A percentile compares a stretch with the other conserved stretches of the same genome.
Conservation (phyloP, 2,329 filamentous ascomycete species). For the Hymenoscyphus repandus region DNA sequence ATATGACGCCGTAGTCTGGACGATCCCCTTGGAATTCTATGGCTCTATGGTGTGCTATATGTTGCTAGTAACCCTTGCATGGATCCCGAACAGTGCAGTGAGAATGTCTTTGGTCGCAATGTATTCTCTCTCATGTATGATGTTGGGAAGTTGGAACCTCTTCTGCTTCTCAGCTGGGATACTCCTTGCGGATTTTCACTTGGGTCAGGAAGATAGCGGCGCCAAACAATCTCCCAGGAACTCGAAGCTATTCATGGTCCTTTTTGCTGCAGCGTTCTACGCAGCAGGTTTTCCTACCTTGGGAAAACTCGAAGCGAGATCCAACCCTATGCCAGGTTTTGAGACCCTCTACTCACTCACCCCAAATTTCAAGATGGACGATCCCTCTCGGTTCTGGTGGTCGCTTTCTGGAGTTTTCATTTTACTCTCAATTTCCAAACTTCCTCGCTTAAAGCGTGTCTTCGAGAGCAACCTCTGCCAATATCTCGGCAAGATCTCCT, state of each 20-base stretch:
- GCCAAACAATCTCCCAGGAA: not conserved
- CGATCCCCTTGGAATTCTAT: conserved; percentile 43
- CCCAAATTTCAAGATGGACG: conserved; percentile 18
- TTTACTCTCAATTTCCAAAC: conserved; percentile 28
- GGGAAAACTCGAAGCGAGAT: conserved; percentile 4
- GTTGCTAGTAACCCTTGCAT: conserved; percentile 14
- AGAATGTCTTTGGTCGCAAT: conserved; percentile 17
- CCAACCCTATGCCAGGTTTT: conserved; percentile 22
- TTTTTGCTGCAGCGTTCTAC: conserved; percentile 20
- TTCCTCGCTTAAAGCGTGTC: conserved; percentile 34
- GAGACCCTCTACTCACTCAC: conserved; percentile 15
- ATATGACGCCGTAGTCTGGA: conserved; percentile 44
- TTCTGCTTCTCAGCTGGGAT: conserved; percentile 24
- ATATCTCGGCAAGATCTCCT: conserved; percentile 51
- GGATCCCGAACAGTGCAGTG: conserved; percentile 9
- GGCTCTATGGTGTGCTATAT: conserved; percentile 35
- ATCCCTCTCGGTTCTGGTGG: conserved; percentile 23
- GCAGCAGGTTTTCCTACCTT: conserved; percentile 22
- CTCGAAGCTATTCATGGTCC: conserved; percentile 5
- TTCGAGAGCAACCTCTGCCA: conserved; percentile 46
- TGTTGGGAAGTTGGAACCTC: conserved; percentile 21
- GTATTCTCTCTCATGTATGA: conserved; percentile 11
- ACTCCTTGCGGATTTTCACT: conserved; percentile 22
- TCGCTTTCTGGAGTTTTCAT: conserved; percentile 19
- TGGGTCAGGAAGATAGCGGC: conserved; percentile 15